Evolutionary conservation across 345 rosid species (phyloP), one percentile per base, ranked within the genome.

Genomic region (Arabis hirsuta): DNA sequence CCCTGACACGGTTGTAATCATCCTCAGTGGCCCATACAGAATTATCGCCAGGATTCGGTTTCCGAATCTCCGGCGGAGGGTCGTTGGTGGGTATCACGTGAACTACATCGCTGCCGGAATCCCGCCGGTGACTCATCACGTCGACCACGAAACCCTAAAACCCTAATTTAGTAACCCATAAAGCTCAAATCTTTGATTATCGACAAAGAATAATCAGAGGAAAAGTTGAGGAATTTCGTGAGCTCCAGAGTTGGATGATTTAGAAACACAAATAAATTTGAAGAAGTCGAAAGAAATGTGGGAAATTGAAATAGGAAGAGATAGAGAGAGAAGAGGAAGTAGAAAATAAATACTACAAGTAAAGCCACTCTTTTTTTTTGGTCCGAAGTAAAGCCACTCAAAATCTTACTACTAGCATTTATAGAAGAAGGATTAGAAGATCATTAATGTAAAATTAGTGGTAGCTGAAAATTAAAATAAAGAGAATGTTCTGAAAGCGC

Each of bases 11-110:
- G 84, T 7, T 36, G 63, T 88, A 87, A n/a, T 90, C 96, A 22
- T 88, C 96, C 44, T 88, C 91, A 20, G 90, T 87, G 14, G 96
- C 95, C 92, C 92, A 87, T 22, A 87, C 84, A 19, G 83, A 60
- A 42, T 62, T 58, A 62, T 83, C 88, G 2, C 32, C 12, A 31
- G 85, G 53, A 82, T 72, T 82, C 2, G 85, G 89, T 38, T 81
- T 52, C 82, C 80, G 80, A 73, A 59, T 82, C 12, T 86, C 82
- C 5, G 86, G 78, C 6, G 84, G 82, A 39, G 70, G 74, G 72
- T 73, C 61, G 65, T 78, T 74, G 14, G 78, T 74, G 68, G 81
- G 80, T 52, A 82, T 81, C 19, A 90, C 82, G 46, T 89, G 87
- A 50, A 90, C 88, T 39, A 78, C 92, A 81, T 90, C 88, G 34